Evolutionary conservation across 2,329 filamentous ascomycete species (phyloP).

Genomic region (Leptographium galeiforme): DNA sequence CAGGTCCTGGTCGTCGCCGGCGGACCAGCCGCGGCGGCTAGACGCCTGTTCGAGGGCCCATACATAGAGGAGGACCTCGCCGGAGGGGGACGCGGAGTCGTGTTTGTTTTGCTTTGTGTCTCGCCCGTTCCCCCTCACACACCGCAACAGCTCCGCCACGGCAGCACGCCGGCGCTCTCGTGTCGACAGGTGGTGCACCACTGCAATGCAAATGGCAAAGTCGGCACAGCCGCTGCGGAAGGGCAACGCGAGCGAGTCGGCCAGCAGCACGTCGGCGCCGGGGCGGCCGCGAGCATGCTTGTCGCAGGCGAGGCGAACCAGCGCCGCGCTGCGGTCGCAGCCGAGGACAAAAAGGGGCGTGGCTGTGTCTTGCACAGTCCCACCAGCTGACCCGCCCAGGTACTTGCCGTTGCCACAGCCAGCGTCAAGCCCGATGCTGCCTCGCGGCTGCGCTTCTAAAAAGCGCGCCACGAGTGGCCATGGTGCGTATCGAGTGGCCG

Average conservation of each 20-base stretch:
- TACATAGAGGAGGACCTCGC: constrained; percentile 71
- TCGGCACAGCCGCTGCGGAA: constrained; percentile 51
- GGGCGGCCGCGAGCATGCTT: constrained; percentile 13
- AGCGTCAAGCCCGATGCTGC: constrained; percentile 74
- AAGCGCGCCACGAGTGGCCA: constrained; percentile 87
- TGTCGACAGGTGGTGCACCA: constrained; percentile 87
- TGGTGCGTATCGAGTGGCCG: constrained; percentile 64
- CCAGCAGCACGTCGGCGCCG: constrained; percentile 55
- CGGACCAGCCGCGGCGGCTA: constrained; percentile 81
- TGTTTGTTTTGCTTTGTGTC: background rate
- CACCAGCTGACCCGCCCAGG: background rate
- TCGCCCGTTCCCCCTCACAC: constrained; percentile 30
- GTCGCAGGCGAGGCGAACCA: constrained; percentile 35
- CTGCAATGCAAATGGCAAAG: constrained; percentile 88
- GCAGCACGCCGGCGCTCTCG: constrained; percentile 57
- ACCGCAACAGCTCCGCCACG: constrained; percentile 55
- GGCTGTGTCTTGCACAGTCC: constrained; percentile 30
- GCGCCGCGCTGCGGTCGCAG: constrained; percentile 61
- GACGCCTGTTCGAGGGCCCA: constrained; percentile 89
- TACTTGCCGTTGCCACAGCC: constrained; percentile 44
- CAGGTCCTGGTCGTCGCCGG: constrained; percentile 72
- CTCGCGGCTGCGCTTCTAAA: constrained; percentile 49
- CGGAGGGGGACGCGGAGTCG: constrained; percentile 22
- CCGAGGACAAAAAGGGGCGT: constrained; percentile 66
- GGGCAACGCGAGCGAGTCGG: constrained; percentile 72